Evolutionary conservation across 2,329 filamentous ascomycete genomes (phyloP), one percentile per base, ranked within the genome.

Genomic region (Scytalidium lignicola): DNA sequence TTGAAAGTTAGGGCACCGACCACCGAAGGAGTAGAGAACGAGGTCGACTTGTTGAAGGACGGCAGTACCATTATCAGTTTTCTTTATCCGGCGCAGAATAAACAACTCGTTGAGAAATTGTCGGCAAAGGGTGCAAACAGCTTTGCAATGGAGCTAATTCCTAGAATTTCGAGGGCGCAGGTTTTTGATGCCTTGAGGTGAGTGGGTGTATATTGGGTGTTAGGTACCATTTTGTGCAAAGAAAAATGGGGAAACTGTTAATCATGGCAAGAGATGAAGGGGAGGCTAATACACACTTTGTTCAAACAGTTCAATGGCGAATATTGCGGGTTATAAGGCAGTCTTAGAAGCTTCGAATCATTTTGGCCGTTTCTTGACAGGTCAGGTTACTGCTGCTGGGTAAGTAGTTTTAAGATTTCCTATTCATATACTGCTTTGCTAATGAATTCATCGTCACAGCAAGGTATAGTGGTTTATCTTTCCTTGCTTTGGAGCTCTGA

Each of bases 121-220:
- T 83, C 88, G 21, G 74, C 75, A 32, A 80, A 81, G 44, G 85
- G 85, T 22, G 82, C 85, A 2, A 95, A 88, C 1, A 73, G 81
- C 15, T 93, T 96, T 63, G 89, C 90, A 19, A 95, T 96, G 90
- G 90, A 96, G 64, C 86, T 91, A 82, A 86, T 96, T 46, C 90
- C 90, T 15, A 83, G 90, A 39, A 95, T 95, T 58, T 95, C 90
- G 1, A 81, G 90, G 43, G 90, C 90, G 1, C 90, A 95, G 65
- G 83, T 88, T 0, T 95, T 95, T 60, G 90, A 95, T 68, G 90
- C 89, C 1, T 74, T 95, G 49, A 80, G 61, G 60, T 62, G 54
- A 41, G 58, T 51, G 17, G 23, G 23, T 10, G 23, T 10, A 10
- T 6, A 26, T 10, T 26, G 23, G 10, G 23, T 10, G 10, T 5